Evolutionary conservation across 768 basidiomycete species (phyloP), one percentile per base, ranked within the genome.

Genomic region (Lepiota brunneoincarnata): DNA sequence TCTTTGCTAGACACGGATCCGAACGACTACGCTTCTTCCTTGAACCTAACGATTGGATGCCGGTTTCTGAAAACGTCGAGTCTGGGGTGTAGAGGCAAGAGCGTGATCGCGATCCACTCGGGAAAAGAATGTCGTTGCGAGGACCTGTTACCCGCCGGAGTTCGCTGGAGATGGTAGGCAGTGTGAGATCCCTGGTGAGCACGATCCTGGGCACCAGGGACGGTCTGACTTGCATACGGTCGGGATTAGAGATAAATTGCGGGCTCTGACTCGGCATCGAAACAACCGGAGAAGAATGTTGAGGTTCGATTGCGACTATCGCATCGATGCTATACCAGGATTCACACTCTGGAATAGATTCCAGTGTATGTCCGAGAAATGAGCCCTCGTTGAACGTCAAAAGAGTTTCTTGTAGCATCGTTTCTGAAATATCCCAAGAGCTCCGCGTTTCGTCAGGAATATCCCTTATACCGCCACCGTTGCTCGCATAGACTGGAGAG

Each of bases 101-200:
- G 31, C 31, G 31, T 9, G 31, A 31, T 10, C 31, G 31, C 7
- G 41, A 21, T 21, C 4, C 18, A 15, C 41, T 23, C 6, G 41
- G 41, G 14, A 21, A 43, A 14, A 20, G n/a, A n/a, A 9, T 31
- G 31, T 3, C 31, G 31, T 9, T 31, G 31, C 31, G 31, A 31
- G 31, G 31, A 10, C 31, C 31, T 31, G 20, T 6, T 20, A 21
- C 11, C 50, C 57, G 57, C 39, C 62, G 65, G 17, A 65, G 53
- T 40, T 58, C 59, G 49, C 64, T 67, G 11, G 63, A 65, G n/a
- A 65, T 63, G 2, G 64, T 63, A 2, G 64, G 51, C n/a, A 62
- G 48, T 2, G 59, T 54, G 37, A 63, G 57, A 24, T 59, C 28
- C 37, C 44, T 56, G 10, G 40, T 57, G 20, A 55, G 39, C 37